These are phyloP conservation scores for Capsicum baccatum DNA, from an alignment of 257 asterid genomes.

Conservation along the genomic window DNA sequence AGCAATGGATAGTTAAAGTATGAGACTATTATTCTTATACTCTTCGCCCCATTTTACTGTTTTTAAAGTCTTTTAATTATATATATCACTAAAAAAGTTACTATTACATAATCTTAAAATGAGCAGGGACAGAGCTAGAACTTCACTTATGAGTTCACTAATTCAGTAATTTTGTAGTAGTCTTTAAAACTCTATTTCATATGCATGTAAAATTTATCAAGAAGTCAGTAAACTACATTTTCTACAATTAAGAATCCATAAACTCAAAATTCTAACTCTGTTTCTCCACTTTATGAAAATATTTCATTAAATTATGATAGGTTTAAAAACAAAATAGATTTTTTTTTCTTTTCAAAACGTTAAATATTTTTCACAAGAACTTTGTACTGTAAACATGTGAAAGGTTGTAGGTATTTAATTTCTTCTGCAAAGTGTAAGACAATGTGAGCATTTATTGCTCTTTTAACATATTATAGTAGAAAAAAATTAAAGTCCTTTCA, in stretches of 20 bases:
- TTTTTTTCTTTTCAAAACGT: too few relatives aligned
- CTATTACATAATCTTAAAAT: neutral
- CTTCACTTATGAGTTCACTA: too few relatives aligned
- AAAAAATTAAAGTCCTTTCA: neutral
- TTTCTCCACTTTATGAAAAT: too few relatives aligned
- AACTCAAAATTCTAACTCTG: neutral
- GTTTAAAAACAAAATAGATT: neutral
- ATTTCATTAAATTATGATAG: neutral
- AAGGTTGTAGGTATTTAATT: slow-evolving; percentile 4
- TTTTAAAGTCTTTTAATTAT: neutral
- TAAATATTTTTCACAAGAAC: neutral
- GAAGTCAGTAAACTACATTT: neutral
- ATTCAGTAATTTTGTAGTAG: too few relatives aligned
- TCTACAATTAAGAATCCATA: neutral
- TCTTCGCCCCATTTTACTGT: neutral
- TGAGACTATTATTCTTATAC: neutral
- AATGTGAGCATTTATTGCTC: slow-evolving; percentile 12
- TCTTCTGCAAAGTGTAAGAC: slow-evolving; percentile 1
- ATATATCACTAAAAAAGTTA: neutral
- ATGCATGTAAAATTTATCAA: neutral
- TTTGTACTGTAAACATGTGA: slow-evolving; percentile 17
- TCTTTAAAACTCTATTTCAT: too few relatives aligned
- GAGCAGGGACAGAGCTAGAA: neutral
- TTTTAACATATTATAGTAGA: neutral
- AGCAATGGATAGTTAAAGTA: neutral